Conservation (phyloP, 345 rosid genomes). For the Kandelia obovata region DNA sequence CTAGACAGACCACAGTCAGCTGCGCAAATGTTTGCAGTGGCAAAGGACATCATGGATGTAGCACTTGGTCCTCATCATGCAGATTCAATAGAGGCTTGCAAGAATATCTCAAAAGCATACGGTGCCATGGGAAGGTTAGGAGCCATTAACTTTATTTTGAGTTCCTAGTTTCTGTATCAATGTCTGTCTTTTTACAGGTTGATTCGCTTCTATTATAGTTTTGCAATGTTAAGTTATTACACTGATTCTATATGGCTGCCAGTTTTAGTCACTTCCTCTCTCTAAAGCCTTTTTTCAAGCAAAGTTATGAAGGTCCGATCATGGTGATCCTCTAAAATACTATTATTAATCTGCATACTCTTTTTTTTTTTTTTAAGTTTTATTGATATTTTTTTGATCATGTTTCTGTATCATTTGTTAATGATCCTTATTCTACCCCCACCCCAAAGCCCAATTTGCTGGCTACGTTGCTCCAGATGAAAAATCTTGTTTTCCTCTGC, state of each 20-base stretch:
- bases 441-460: too few relatives aligned
- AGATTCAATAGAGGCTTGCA: constrained; percentile 87
- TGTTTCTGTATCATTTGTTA: too few relatives aligned
- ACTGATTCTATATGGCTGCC: not conserved
- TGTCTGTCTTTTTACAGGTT: not conserved
- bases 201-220: constrained; percentile 9
- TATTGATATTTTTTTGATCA: too few relatives aligned
- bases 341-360: not conserved
- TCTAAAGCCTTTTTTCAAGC: constrained; percentile 5
- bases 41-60: constrained; percentile 89
- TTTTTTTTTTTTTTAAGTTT: too few relatives aligned
- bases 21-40: constrained; percentile 90
- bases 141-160: not conserved
- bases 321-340: not conserved
- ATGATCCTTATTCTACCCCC: too few relatives aligned
- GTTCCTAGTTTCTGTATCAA: constrained; percentile 11
- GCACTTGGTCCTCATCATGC: constrained; percentile 91
- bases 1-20: constrained; percentile 90
- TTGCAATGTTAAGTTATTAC: constrained; percentile 4
- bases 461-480: too few relatives aligned
- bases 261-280: not conserved
- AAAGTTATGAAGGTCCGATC: not conserved
- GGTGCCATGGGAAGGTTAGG: constrained; percentile 79
- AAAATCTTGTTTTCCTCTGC: too few relatives aligned
- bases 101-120: constrained; percentile 89